Evolutionary conservation across 2,329 filamentous ascomycete genomes (phyloP).

Genomic region (Pezicula radicicola): DNA sequence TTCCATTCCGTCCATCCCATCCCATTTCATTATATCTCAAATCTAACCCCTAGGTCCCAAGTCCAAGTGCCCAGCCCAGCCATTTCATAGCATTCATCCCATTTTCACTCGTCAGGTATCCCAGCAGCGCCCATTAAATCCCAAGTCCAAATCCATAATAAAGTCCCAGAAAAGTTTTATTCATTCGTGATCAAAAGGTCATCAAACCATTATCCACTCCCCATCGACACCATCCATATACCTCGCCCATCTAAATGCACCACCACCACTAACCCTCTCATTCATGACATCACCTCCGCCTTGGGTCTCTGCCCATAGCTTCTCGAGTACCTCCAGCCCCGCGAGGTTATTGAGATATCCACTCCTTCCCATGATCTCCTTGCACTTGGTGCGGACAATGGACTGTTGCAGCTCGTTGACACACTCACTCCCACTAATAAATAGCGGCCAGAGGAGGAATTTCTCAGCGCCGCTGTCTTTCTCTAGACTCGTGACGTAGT

Average conservation of each 20-base stretch:
- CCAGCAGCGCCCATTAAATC: background rate
- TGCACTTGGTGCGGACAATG: conserved; percentile 75
- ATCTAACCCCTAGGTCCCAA: too few relatives aligned
- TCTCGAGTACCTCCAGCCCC: conserved; percentile 80
- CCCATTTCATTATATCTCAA: too few relatives aligned
- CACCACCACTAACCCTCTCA: conserved; percentile 1
- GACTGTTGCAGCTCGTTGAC: conserved; percentile 76
- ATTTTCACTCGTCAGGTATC: too few relatives aligned
- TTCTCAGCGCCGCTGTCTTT: conserved; percentile 73
- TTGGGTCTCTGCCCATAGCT: conserved; percentile 59
- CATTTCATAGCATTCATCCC: too few relatives aligned
- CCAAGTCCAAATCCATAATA: background rate
- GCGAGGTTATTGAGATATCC: conserved; percentile 93
- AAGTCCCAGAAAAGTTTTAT: background rate
- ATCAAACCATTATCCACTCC: conserved; percentile 66
- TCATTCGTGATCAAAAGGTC: background rate
- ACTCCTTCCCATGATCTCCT: conserved; percentile 82
- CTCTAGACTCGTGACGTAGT: conserved; percentile 77
- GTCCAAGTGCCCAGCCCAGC: too few relatives aligned
- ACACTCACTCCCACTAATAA: conserved; percentile 86
- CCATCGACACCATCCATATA: conserved; percentile 43
- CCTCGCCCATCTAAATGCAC: conserved; percentile 26
- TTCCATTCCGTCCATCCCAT: too few relatives aligned
- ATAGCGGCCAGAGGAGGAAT: conserved; percentile 90
- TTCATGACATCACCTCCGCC: conserved; percentile 9